Evolutionary conservation across 441 rosid genomes (phyloP).

Genomic region (Erodium texanum): DNA sequence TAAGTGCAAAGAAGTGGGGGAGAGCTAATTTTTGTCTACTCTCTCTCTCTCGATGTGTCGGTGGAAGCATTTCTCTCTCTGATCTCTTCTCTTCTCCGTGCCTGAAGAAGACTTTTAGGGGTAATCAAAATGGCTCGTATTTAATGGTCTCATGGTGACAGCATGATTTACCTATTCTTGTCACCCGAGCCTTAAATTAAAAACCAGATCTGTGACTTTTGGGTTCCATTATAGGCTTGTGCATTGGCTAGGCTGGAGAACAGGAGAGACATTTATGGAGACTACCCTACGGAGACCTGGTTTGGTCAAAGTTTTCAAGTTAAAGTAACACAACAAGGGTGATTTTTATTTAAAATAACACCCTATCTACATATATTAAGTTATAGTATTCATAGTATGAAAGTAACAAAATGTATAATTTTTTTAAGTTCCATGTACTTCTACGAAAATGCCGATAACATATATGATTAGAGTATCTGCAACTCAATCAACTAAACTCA

Average conservation of each 20-base stretch:
- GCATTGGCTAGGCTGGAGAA: not conserved
- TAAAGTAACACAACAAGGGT: not conserved
- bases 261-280: not conserved
- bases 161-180: not conserved
- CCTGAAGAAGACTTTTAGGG: too few relatives aligned
- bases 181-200: not conserved
- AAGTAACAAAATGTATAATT: too few relatives aligned
- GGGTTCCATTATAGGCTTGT: not conserved
- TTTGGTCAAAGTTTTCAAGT: not conserved
- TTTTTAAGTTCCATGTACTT: too few relatives aligned
- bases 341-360: too few relatives aligned
- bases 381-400: too few relatives aligned
- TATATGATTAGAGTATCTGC: too few relatives aligned
- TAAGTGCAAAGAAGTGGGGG: not conserved
- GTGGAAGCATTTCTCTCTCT: not conserved
- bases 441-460: too few relatives aligned
- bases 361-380: too few relatives aligned
- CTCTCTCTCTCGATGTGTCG: not conserved
- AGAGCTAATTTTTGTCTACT: not conserved
- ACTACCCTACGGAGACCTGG: not conserved
- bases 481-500: too few relatives aligned
- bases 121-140: not conserved
- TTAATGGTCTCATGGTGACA: not conserved
- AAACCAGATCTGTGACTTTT: slow-evolving; percentile 1
- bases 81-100: too few relatives aligned